Base-by-base conservation (phyloP, 768 basidiomycete species). In the Naganishia friedmannii region DNA sequence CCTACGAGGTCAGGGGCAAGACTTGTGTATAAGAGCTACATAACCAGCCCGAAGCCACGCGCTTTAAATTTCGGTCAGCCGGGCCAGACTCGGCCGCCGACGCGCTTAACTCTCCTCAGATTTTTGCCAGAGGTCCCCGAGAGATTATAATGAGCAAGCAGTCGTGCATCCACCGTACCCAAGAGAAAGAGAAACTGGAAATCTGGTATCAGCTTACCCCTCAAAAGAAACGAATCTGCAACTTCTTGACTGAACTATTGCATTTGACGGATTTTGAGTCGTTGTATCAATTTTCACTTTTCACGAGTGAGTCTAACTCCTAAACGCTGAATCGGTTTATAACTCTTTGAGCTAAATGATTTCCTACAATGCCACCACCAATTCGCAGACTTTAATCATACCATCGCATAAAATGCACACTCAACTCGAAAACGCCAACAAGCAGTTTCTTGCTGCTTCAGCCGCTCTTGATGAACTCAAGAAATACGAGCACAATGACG, bases 401-500 rank as follows among this genome's bases (percentile, higher is more conserved):
- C 15, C 28, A 45, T 1, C 42, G 15, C 42, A 42, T 42, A 58
- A 58, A 58, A 58, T 58, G 57, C 32, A 63, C 60, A 63, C 60
- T 10, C 60, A 63, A 34, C 60, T 63, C 42, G 26, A 63, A 3
- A 42, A 63, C 39, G 39, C 60, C 34, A 42, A 63, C 60, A 63
- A 63, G 60, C 60, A 63, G 60, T 57, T 84, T 78, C 88, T 93
- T 78, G 85, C 88, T 78, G 85, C 92, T 53, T 83, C 87, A 57
- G 82, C 85, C 72, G 96, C 95, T 60, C 76, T 95, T 68, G 86
- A 88, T 48, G 86, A 88, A 76, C 89, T 99, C 77, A 84, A 85
- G 74, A 81, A 85, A 2, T 98, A 98, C 79, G 26, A 82, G 29
- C 84, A 84, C 67, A 78, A 82, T 12, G 95, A 99, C 87, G 95